Conservation (phyloP, 192 early-diverging fungal species). For the Ambispora gerdemannii region DNA sequence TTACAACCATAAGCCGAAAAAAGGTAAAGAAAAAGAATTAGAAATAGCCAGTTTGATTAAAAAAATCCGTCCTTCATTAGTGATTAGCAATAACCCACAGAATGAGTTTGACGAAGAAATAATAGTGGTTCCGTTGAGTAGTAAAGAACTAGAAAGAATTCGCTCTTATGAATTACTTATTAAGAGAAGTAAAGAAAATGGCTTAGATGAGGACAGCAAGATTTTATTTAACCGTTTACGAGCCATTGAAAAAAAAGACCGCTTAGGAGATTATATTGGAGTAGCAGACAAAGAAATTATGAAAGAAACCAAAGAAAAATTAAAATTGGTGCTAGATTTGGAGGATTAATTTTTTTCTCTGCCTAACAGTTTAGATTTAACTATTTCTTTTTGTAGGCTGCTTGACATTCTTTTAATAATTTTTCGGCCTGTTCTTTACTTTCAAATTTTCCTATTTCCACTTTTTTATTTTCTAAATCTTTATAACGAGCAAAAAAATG, state of each 20-base stretch:
- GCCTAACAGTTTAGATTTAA: too few species aligned
- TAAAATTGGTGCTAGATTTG: not conserved
- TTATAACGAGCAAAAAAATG: not conserved
- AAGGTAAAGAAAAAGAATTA: not conserved
- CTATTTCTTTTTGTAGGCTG: not conserved
- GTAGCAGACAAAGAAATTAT: not conserved
- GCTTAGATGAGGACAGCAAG: conserved; percentile 3
- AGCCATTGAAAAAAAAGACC: conserved; percentile 7
- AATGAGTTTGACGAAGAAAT: conserved; percentile 8
- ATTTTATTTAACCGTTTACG: conserved; percentile 13
- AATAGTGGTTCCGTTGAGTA: not conserved
- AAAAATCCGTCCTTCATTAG: conserved; percentile 3
- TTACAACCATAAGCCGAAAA: not conserved
- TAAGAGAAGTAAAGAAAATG: not conserved
- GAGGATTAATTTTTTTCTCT: too few species aligned
- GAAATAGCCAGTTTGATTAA: not conserved
- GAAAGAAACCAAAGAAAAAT: not conserved
- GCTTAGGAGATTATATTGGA: not conserved
- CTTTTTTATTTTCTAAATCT: conserved; percentile 2
- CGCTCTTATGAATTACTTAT: not conserved
- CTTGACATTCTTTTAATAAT: not conserved
- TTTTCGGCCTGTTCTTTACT: conserved; percentile 7
- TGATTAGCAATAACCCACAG: conserved; percentile 14
- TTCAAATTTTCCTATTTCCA: not conserved
- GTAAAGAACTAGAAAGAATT: conserved; percentile 1